phyloP scores from a whole-genome alignment of 169 alveolate genomes.

The Cyclospora cayetanensis region DNA sequence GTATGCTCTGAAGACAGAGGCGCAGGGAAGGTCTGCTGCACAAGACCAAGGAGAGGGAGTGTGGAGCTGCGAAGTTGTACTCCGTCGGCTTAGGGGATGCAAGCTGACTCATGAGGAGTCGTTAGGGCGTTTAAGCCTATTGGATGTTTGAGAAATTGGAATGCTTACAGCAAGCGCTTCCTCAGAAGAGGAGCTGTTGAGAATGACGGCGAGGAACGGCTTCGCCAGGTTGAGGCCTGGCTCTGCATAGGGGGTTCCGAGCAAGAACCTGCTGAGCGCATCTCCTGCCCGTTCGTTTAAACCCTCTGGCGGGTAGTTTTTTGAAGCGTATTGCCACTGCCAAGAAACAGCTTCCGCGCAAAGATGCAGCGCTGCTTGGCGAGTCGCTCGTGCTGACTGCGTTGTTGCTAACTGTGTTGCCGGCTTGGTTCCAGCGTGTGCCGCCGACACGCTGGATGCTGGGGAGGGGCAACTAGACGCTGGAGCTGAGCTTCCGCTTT shows the following conservation, averaged over 20 bases:
- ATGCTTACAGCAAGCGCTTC: neutral
- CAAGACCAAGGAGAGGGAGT: too few species aligned
- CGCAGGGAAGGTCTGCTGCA: too few species aligned
- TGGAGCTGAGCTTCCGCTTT: neutral
- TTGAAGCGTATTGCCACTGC: neutral
- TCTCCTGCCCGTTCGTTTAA: neutral
- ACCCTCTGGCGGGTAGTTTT: neutral
- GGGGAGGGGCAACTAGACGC: neutral
- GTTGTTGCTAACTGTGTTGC: neutral
- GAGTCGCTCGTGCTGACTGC: neutral
- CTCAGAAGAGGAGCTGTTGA: neutral
- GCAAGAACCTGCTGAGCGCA: neutral
- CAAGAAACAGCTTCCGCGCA: conserved; percentile 24
- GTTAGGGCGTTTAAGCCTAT: too few species aligned
- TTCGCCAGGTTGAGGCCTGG: neutral
- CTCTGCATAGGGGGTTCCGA: neutral
- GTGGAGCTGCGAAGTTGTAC: too few species aligned
- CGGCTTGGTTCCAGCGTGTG: neutral
- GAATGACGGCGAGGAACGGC: conserved; percentile 16
- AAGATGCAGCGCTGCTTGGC: neutral
- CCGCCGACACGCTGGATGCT: neutral
- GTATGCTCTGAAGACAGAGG: too few species aligned
- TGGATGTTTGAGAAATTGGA: too few species aligned
- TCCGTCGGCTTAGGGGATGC: too few species aligned
- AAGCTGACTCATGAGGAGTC: too few species aligned